Evolutionary conservation across 176 grass and related monocot genomes (phyloP), one percentile per base, ranked within the genome.

Genomic region (Hsuehochloa calcarea): DNA sequence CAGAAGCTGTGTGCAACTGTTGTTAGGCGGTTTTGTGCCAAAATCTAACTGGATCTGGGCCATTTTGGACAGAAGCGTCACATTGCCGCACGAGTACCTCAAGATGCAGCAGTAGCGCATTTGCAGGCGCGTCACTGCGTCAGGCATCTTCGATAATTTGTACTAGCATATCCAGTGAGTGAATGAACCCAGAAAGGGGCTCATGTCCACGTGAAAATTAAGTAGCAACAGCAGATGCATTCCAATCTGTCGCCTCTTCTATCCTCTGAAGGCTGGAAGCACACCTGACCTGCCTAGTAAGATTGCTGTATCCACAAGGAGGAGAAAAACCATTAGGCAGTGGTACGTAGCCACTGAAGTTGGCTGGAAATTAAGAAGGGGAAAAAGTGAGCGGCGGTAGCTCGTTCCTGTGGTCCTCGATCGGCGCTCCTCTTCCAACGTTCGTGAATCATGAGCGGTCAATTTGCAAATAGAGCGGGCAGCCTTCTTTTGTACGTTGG

Each of bases 221-320:
- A 25, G 61, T 2, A 63, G 29, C 49, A 75, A 38, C 72, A 22
- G 29, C 10, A 37, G 3, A 22, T 37, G 17, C 10, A 3, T 13
- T 4, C 3, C 12, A 45, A 15, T 38, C 1, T n/a, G 29, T 39
- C 31, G 17, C 19, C 10, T 39, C 20, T 38, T 16, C 27, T 26
- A 64, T 16, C 61, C 3, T n/a, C 11, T 0, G 31, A 8, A 55
- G 1, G 73, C 34, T 8, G 50, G 22, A n/a, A 13, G 34, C 51
- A 40, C 51, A 27, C 63, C 83, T 31, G 25, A 26, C 11, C 59
- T 29, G 22, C 13, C 29, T 0, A 3, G 49, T 25, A 5, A 14
- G 22, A 4, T 89, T 80, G 87, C 76, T 68, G 87, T 58, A 65
- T 60, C 47, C 22, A 74, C 82, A 80, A 66, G 87, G 60, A 59